A percentile compares a stretch with the other conserved stretches of the same genome.
phyloP scores from a whole-genome alignment of 2,329 filamentous ascomycete species.

The Coniochaeta hoffmannii region DNA sequence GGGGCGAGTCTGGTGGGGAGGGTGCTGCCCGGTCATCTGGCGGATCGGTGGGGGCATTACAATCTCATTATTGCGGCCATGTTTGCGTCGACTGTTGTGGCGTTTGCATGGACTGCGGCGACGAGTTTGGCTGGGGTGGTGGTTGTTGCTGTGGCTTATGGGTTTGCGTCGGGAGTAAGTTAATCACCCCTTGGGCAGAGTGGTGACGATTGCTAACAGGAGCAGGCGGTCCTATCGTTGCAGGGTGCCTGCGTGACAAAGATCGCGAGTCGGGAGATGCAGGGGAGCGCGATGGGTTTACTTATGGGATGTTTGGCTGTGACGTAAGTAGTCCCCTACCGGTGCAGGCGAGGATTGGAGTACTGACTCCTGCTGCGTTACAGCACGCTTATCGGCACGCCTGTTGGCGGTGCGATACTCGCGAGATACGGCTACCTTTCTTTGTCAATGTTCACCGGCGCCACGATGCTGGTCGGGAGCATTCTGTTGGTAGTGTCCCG shows the following conservation, averaged over 20 bases:
- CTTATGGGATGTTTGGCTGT: constrained; percentile 32
- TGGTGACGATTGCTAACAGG: not conserved
- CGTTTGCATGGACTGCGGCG: constrained; percentile 36
- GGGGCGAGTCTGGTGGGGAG: constrained; percentile 28
- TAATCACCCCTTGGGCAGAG: not conserved
- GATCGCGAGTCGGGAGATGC: constrained; percentile 26
- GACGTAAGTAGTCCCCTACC: constrained; percentile 24
- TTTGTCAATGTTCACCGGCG: constrained; percentile 29
- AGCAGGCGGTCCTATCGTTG: constrained; percentile 35
- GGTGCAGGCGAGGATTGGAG: not conserved
- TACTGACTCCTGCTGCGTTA: not conserved
- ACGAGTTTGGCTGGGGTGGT: constrained; percentile 33
- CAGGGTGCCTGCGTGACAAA: constrained; percentile 37
- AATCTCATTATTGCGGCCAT: constrained; percentile 16
- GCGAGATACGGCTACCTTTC: constrained; percentile 29
- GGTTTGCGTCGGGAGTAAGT: constrained; percentile 35
- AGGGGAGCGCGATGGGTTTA: constrained; percentile 33
- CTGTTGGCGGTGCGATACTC: constrained; percentile 31
- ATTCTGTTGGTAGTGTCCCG: constrained; percentile 15
- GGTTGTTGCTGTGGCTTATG: constrained; percentile 34
- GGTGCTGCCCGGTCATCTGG: constrained; percentile 25
- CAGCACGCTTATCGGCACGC: constrained; percentile 31
- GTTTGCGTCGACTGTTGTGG: constrained; percentile 26
- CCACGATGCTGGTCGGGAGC: constrained; percentile 22
- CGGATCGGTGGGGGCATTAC: constrained; percentile 21